These are phyloP conservation scores for Irpex sp. DNA, from an alignment of 1,284 basidiomycete species.

Conservation along the genomic window DNA sequence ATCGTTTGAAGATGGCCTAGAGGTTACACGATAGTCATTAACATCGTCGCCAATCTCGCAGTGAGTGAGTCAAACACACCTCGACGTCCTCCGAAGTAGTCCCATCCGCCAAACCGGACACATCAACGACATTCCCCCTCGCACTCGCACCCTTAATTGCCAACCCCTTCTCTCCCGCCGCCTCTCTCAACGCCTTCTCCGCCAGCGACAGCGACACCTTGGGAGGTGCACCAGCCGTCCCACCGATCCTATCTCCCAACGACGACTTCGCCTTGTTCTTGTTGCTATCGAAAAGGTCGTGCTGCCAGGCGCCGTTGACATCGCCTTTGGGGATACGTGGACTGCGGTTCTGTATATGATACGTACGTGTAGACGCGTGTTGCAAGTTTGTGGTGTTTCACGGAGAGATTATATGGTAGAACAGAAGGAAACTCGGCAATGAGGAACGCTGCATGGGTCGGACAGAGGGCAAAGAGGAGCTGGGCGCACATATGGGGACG, in stretches of 20 bases:
- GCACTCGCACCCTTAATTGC: conserved; percentile 76
- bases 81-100: conserved; percentile 83
- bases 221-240: conserved; percentile 38
- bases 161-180: conserved; percentile 36
- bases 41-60: not conserved
- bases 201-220: conserved; percentile 50
- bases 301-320: conserved; percentile 63
- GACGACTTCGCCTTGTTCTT: conserved; percentile 30
- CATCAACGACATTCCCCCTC: conserved; percentile 69
- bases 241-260: conserved; percentile 56
- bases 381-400: conserved; percentile 1
- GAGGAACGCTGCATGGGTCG: conserved; percentile 18
- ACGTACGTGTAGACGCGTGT: not conserved
- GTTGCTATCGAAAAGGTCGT: conserved; percentile 65
- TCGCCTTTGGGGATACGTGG: conserved; percentile 61
- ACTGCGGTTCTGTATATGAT: conserved; percentile 38
- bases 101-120: conserved; percentile 70
- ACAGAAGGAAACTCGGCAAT: not conserved
- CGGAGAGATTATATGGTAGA: conserved; percentile 5
- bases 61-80: conserved; percentile 32
- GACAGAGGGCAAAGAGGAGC: conserved; percentile 20
- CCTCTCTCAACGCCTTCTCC: conserved; percentile 38
- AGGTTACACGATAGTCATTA: not conserved
- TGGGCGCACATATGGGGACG: conserved; percentile 67
- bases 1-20: conserved; percentile 80